Base-by-base conservation (phyloP, 202 grass and related monocot species). In the Miscanthus sacchariflorus region DNA sequence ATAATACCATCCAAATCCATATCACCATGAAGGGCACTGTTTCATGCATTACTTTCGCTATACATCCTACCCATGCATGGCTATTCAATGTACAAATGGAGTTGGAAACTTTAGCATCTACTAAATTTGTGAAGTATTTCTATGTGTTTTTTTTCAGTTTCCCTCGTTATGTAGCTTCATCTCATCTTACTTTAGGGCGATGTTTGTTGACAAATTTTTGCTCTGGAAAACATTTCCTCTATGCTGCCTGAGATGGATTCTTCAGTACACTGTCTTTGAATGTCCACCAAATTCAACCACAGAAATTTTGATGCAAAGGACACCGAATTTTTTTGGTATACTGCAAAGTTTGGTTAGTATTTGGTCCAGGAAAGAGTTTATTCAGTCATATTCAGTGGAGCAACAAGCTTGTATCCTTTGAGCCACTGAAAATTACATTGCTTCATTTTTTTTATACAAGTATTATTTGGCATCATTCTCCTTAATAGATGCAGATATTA, bases 351-450 rank as follows among this genome's bases (percentile, higher is more conserved):
- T 95, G 74, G 82, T 91, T 84, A 89, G 71, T 86, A 70, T 93
- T 84, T 99, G 97, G 97, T 96, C 97, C 72, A 96, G 78, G 80
- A 92, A 88, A 79, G 94, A 96, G 78, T 99, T 95, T 87, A 88
- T 99, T 80, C 97, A 96, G 81, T 96, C 90, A 90, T 95, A 95
- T 87, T 91, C 94, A 67, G 88, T 99, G 91, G 94, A 96, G 63
- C 97, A 99, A 87, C 97, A 99, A 93, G 97, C 97, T 88, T 99
- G 97, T 96, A 99, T 96, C 94, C 94, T 92, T 99, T 82, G 66
- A 69, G 39, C 27, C 40, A 69, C 73, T 71, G 76, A 83, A 85
- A 73, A 72, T 19, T 86, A 24, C 27, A 52, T 86, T 80, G 25
- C 71, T 79, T 75, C 68, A 70, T 86, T 74, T 74, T 84, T 44